These are phyloP conservation scores for Auricularia sp. DNA, from an alignment of 768 basidiomycete species.

Conservation along the genomic window DNA sequence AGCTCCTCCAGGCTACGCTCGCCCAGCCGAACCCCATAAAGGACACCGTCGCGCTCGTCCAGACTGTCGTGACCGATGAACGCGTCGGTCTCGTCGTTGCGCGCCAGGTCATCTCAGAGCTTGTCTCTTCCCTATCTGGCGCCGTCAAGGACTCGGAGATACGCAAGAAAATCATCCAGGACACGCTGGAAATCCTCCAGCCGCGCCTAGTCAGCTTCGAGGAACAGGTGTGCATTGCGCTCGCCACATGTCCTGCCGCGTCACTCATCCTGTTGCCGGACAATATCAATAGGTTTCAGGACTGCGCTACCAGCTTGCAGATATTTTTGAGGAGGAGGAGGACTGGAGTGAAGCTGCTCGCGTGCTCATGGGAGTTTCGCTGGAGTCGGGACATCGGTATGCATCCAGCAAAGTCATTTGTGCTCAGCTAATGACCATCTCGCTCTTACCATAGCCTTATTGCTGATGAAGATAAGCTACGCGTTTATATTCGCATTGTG, in stretches of 20 bases:
- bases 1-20: conserved; percentile 59
- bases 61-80: conserved; percentile 76
- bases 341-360: conserved; percentile 91
- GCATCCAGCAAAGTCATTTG: conserved; percentile 7
- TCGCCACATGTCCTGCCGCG: not conserved
- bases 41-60: conserved; percentile 63
- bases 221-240: conserved; percentile 62
- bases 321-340: conserved; percentile 80
- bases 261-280: not conserved
- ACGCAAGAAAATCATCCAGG: conserved; percentile 65
- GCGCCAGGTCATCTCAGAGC: conserved; percentile 76
- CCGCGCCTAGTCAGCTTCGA: conserved; percentile 85
- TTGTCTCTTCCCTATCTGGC: conserved; percentile 60
- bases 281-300: conserved; percentile 54
- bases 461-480: conserved; percentile 77
- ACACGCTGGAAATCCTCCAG: conserved; percentile 59
- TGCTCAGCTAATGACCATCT: not conserved
- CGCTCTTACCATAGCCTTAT: conserved; percentile 19
- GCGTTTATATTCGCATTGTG: conserved; percentile 87
- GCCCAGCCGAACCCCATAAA: conserved; percentile 35
- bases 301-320: conserved; percentile 81
- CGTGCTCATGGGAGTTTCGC: conserved; percentile 83
- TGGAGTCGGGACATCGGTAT: conserved; percentile 83
- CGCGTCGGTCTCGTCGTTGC: conserved; percentile 77
- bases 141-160: conserved; percentile 42